Base-by-base conservation (phyloP, 148 eudicot species). In the Mesembryanthemum crystallinum region DNA sequence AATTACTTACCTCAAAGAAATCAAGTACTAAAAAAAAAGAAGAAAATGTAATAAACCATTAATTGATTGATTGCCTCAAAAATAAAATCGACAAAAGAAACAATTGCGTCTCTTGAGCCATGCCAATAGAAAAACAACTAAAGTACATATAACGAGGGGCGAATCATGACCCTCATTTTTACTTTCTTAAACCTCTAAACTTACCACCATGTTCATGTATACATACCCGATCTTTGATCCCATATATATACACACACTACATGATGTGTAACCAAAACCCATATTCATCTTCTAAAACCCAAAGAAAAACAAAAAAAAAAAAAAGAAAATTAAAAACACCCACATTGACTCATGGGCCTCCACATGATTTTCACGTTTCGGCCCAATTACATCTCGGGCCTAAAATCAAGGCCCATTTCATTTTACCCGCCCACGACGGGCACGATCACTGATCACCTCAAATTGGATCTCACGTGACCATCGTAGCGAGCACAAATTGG, bases 141-240 rank as follows among this genome's bases (percentile, higher is more conserved):
- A 7, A 7, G 20, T 18, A 0, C 14, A 65, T 37, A 65, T 13
- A 7, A n/a, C 1, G 14, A 18, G 24, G 69, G 70, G 2, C 49
- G 51, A 66, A 66, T 66, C 51, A 66, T 39, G 29, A 66, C 70
- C 51, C 49, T 54, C 58, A n/a, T n/a, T n/a, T n/a, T n/a, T n/a
- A n/a, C 18, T 1, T 54, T 17, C 49, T 45, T 11, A 0, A 43
- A 8, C 49, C 49, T 45, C 0, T 13, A 8, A 45, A 8, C 12
- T 54, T 54, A 17, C 58, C 23, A 54, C 27, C 61, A 57, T 57
- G 61, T 57, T 57, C 25, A 57, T 57, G 61, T 23, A 57, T 57
- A 57, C n/a, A 57, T 39, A 67, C 23, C 21, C 32, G 23, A 4
- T 1, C 29, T 14, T 24, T 11, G 5, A 0, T 12, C 0, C 30